Conservation (phyloP, 176 grass and related monocot genomes). For the Bothriochloa decipiens region DNA sequence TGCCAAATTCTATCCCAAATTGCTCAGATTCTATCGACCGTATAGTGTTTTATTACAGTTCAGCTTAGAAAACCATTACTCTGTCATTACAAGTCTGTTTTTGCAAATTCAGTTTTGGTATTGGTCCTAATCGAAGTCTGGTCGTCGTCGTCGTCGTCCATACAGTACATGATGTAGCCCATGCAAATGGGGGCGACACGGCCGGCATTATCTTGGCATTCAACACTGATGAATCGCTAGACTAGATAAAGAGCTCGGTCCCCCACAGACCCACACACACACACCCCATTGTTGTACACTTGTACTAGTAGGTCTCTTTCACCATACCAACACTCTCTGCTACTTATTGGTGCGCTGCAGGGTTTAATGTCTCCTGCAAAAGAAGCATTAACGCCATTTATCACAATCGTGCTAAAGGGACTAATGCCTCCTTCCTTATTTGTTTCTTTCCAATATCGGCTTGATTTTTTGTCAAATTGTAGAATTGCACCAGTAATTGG, state of each 20-base stretch:
- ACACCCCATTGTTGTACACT: too few relatives aligned
- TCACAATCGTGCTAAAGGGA: background rate
- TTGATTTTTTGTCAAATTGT: background rate
- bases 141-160: background rate
- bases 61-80: too few relatives aligned
- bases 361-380: background rate
- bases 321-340: background rate
- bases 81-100: too few relatives aligned
- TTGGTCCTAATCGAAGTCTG: background rate
- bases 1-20: background rate
- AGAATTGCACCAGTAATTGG: too few relatives aligned
- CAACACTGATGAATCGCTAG: background rate
- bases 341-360: background rate
- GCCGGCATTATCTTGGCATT: background rate
- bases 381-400: background rate
- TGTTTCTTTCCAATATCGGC: background rate
- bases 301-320: conserved; percentile 1
- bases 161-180: background rate
- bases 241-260: background rate
- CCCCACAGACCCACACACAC: background rate
- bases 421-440: background rate
- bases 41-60: too few relatives aligned
- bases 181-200: background rate
- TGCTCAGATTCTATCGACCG: too few relatives aligned
- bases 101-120: background rate